Evolutionary conservation across 306 rosid genomes (phyloP).

Genomic region (Prunus padus): DNA sequence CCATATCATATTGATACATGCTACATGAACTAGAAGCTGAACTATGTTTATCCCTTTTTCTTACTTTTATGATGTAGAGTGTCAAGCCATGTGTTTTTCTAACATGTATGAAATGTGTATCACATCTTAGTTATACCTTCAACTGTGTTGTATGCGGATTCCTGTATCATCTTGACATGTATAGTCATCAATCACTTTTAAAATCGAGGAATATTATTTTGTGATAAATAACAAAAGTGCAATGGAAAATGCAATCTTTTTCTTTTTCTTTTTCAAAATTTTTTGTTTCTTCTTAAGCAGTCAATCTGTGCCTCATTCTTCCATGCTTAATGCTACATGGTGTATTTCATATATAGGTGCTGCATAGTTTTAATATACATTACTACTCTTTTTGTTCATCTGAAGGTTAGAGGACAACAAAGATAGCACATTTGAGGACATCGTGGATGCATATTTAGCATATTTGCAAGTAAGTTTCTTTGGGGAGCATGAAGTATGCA

Average conservation of each 20-base stretch:
- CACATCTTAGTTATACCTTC: not conserved
- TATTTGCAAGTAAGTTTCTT: conserved; percentile 81
- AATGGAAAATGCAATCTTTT: not conserved
- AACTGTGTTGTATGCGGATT: not conserved
- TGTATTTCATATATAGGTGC: not conserved
- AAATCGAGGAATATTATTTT: not conserved
- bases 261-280: not conserved
- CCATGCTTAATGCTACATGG: not conserved
- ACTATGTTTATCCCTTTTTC: not conserved
- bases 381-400: conserved; percentile 25
- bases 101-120: too few species aligned
- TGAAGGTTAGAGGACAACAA: conserved; percentile 54
- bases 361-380: not conserved
- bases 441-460: conserved; percentile 87
- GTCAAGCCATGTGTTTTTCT: not conserved
- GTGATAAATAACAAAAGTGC: not conserved
- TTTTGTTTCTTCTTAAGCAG: not conserved
- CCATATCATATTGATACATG: not conserved
- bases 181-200: not conserved
- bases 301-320: conserved; percentile 1
- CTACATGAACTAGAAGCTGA: not conserved
- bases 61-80: not conserved
- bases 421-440: conserved; percentile 67
- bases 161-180: not conserved
- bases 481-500: not conserved